Evolutionary conservation across 1,139 yeast genomes (phyloP).

Genomic region (Magnusiomyces ingens): DNA sequence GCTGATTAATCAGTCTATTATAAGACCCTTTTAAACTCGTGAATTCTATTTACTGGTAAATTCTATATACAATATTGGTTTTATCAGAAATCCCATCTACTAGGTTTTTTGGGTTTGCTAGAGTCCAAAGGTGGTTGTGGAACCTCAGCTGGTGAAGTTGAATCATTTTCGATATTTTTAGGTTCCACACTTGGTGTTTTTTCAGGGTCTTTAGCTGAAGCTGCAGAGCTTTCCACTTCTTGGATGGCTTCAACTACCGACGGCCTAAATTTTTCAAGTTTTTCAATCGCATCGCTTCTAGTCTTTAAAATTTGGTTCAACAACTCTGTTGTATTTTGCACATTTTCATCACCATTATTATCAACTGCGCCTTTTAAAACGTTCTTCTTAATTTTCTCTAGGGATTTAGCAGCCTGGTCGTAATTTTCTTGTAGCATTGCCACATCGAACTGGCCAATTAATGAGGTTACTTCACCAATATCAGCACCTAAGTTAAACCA

Average conservation of each 20-base stretch:
- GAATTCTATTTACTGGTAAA: constrained; percentile 6
- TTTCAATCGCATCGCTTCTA: neutral
- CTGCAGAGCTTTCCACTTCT: too few relatives aligned
- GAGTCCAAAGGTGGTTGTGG: neutral
- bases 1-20: neutral
- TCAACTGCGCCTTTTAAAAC: neutral
- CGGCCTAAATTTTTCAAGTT: neutral
- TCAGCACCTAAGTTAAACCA: constrained; percentile 85
- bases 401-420: constrained; percentile 10
- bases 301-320: neutral
- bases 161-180: neutral
- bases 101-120: neutral
- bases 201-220: neutral
- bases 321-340: neutral
- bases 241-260: too few relatives aligned
- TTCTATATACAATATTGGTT: constrained; percentile 1
- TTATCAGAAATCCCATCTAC: constrained; percentile 7
- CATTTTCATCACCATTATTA: neutral
- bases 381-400: constrained; percentile 1
- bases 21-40: constrained; percentile 1
- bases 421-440: constrained; percentile 18
- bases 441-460: constrained; percentile 67
- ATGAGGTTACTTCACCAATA: constrained; percentile 50
- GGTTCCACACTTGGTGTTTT: neutral
- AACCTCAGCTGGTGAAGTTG: neutral